These are phyloP conservation scores for Aspergillus quadricinctus DNA, from an alignment of 2,329 filamentous ascomycete species.

Conservation along the genomic window DNA sequence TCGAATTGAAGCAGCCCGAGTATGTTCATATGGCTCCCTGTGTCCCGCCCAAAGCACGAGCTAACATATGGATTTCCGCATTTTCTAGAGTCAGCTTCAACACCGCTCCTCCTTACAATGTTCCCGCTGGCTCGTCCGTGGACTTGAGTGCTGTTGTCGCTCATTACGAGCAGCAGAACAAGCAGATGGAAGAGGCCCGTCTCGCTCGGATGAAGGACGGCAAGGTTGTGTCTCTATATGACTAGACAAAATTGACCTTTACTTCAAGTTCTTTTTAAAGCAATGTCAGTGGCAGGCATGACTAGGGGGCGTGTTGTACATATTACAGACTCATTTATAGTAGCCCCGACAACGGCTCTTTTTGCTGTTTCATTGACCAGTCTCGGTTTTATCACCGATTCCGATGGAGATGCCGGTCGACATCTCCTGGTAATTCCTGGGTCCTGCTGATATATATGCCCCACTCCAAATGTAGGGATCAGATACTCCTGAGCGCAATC, in stretches of 20 bases:
- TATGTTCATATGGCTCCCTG: constrained; percentile 41
- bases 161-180: constrained; percentile 58
- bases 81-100: constrained; percentile 55
- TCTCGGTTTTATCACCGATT: not conserved
- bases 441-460: not conserved
- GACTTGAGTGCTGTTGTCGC: constrained; percentile 58
- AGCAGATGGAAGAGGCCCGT: constrained; percentile 55
- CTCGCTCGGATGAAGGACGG: constrained; percentile 42
- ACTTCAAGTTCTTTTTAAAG: constrained; percentile 13
- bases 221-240: constrained; percentile 42
- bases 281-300: constrained; percentile 21
- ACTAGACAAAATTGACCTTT: constrained; percentile 29
- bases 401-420: not conserved
- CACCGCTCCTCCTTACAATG: constrained; percentile 59
- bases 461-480: not conserved
- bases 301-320: constrained; percentile 29
- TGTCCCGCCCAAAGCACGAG: not conserved
- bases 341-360: constrained; percentile 23
- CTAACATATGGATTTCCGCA: constrained; percentile 4
- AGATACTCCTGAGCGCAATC: constrained; percentile 14
- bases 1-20: constrained; percentile 61
- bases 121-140: constrained; percentile 56
- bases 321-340: constrained; percentile 28
- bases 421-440: not conserved
- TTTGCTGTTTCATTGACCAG: constrained; percentile 12